Conservation (phyloP, 805 yeast genomes). For the Kluyveromyces siamensis region DNA sequence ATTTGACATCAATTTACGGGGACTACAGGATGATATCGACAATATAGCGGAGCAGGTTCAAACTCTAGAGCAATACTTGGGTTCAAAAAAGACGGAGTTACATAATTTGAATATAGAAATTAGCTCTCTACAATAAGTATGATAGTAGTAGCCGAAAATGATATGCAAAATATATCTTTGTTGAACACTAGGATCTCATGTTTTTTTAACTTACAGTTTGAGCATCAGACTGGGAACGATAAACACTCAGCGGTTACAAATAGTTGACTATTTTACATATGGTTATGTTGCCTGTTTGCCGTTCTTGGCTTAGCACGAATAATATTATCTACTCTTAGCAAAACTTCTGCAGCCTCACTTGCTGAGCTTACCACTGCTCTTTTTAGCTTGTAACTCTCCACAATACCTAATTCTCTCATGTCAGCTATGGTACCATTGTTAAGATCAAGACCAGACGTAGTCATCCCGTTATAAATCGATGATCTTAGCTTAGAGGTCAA, state of each 20-base stretch:
- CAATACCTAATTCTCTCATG: constrained; percentile 88
- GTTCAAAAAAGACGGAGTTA: constrained; percentile 53
- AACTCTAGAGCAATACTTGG: constrained; percentile 60
- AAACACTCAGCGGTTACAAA: not conserved
- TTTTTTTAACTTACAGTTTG: not conserved
- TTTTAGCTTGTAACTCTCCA: constrained; percentile 88
- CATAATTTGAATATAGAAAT: constrained; percentile 37
- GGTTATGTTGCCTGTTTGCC: constrained; percentile 60
- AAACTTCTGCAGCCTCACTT: constrained; percentile 95
- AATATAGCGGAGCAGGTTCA: constrained; percentile 70
- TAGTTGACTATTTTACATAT: constrained; percentile 11
- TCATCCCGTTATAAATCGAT: constrained; percentile 76
- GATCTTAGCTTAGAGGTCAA: constrained; percentile 84
- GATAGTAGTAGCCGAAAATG: no score
- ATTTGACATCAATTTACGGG: constrained; percentile 32
- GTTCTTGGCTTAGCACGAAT: constrained; percentile 97
- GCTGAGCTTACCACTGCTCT: constrained; percentile 91
- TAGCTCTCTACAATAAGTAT: constrained; percentile 7
- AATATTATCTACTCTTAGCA: constrained; percentile 92
- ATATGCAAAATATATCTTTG: not conserved
- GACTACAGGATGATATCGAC: constrained; percentile 52
- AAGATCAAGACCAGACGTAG: constrained; percentile 86
- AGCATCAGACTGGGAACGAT: not conserved
- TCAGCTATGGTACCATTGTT: constrained; percentile 80
- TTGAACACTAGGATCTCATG: not conserved